phyloP scores from a whole-genome alignment of 2,329 filamentous ascomycete genomes.

The Ceratocystis colombiana region DNA sequence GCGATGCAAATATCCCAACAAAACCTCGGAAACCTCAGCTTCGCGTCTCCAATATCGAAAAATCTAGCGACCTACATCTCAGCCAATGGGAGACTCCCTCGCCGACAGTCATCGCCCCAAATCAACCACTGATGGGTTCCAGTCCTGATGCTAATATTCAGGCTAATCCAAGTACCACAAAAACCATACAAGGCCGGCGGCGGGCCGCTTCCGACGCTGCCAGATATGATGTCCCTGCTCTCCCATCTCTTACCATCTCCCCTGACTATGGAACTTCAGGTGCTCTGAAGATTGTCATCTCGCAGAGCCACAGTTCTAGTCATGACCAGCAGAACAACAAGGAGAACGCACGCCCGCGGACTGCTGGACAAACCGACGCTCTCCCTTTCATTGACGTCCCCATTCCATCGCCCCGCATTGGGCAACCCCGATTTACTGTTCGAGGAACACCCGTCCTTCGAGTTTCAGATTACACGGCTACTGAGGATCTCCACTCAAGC shows the following conservation, averaged over 20 bases:
- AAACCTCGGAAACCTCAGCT: conserved; percentile 8
- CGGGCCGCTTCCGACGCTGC: conserved; percentile 71
- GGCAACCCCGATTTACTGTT: conserved; percentile 68
- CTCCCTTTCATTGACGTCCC: conserved; percentile 53
- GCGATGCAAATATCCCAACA: background rate
- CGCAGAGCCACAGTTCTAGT: conserved; percentile 39
- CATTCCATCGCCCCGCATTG: conserved; percentile 77
- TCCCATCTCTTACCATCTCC: conserved; percentile 36
- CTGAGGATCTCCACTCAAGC: conserved; percentile 45
- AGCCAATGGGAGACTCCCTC: conserved; percentile 28
- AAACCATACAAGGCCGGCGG: conserved; percentile 35
- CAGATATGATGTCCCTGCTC: conserved; percentile 48
- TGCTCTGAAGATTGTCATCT: conserved; percentile 71
- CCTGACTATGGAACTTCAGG: conserved; percentile 43
- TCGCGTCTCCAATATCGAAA: conserved; percentile 18
- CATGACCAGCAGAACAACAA: background rate
- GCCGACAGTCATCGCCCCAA: background rate
- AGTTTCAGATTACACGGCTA: conserved; percentile 69
- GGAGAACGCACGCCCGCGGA: conserved; percentile 14
- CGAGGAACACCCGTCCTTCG: conserved; percentile 67
- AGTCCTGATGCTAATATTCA: background rate
- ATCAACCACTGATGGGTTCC: background rate
- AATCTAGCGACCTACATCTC: conserved; percentile 29
- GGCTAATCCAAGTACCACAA: background rate
- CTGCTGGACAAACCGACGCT: conserved; percentile 46